Percentiles rank a stretch among this genome's conserved stretches.
Conservation (phyloP, 2,329 filamentous ascomycete genomes). For the Monascus ruber region DNA sequence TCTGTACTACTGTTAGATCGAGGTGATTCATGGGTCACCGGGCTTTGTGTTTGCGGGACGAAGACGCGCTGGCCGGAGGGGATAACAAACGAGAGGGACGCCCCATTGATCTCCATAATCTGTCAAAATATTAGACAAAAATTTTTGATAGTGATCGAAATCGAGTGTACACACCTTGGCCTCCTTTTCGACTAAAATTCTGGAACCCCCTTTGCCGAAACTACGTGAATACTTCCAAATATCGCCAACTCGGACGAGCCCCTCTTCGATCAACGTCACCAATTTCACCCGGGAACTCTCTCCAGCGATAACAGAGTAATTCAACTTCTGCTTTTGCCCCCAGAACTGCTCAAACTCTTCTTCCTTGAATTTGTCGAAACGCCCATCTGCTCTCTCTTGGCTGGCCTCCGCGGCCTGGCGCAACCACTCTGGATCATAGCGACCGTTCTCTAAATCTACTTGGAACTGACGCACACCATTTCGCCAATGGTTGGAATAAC, state of each 20-base stretch:
- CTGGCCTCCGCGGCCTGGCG: conserved; percentile 43
- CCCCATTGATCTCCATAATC: conserved; percentile 24
- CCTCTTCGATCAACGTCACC: conserved; percentile 22
- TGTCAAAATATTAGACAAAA: conserved; percentile 2
- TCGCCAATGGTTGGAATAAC: conserved; percentile 39
- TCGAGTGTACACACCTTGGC: conserved; percentile 20
- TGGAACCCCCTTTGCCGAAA: conserved; percentile 15
- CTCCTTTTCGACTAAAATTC: conserved; percentile 31
- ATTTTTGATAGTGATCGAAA: not conserved
- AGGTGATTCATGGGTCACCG: not conserved
- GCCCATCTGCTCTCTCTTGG: conserved; percentile 40
- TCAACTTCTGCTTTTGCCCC: conserved; percentile 42
- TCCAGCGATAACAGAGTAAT: conserved; percentile 24
- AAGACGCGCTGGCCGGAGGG: conserved; percentile 28
- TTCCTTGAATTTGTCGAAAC: conserved; percentile 47
- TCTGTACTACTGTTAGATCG: not conserved
- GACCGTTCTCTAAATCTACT: conserved; percentile 43
- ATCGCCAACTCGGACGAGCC: conserved; percentile 28
- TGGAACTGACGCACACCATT: conserved; percentile 45
- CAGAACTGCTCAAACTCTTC: conserved; percentile 45
- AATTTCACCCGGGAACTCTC: conserved; percentile 32
- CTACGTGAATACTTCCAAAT: conserved; percentile 28
- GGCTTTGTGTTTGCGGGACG: conserved; percentile 9
- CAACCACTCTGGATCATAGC: conserved; percentile 47
- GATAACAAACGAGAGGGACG: conserved; percentile 25